A percentile compares a stretch with the other conserved stretches of the same genome.
Evolutionary conservation across 2,329 filamentous ascomycete genomes (phyloP).

Genomic region (Phialophora expanda): DNA sequence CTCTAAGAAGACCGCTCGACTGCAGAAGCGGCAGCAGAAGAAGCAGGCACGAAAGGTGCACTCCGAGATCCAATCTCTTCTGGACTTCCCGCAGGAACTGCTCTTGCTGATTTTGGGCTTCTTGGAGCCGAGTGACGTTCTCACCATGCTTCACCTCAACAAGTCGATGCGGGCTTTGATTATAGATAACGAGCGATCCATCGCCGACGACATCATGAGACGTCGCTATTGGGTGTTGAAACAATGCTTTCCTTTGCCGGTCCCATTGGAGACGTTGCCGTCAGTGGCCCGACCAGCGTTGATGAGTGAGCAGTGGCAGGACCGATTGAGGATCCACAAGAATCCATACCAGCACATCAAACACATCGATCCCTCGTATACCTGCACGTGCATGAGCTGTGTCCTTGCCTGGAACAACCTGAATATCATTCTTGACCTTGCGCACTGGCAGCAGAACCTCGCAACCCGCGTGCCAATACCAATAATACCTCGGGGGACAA

Average conservation of each 20-base stretch:
- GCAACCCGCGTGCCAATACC: conserved; percentile 38
- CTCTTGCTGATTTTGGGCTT: conserved; percentile 32
- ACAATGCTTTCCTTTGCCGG: conserved; percentile 37
- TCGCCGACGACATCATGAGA: conserved; percentile 30
- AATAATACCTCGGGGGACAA: conserved; percentile 35
- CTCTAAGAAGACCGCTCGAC: conserved; percentile 37
- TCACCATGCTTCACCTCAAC: conserved; percentile 30
- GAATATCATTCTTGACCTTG: conserved; percentile 37
- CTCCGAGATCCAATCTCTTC: conserved; percentile 32
- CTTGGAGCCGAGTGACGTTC: conserved; percentile 33
- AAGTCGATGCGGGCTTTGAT: conserved; percentile 31
- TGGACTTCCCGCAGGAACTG: conserved; percentile 37
- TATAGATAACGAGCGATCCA: conserved; percentile 32
- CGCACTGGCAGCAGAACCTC: conserved; percentile 38
- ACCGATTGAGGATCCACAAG: conserved; percentile 35
- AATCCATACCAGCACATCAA: conserved; percentile 39
- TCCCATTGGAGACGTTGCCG: conserved; percentile 31
- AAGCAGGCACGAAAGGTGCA: conserved; percentile 30
- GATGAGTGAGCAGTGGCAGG: conserved; percentile 34
- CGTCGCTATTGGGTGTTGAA: conserved; percentile 36
- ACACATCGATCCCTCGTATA: conserved; percentile 32
- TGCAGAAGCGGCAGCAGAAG: conserved; percentile 33
- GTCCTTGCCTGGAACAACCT: conserved; percentile 40
- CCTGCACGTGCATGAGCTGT: conserved; percentile 39
- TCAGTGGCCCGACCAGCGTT: conserved; percentile 28